Evolutionary conservation across 805 yeast species (phyloP).

Genomic region (Candida arabinofermentans): DNA sequence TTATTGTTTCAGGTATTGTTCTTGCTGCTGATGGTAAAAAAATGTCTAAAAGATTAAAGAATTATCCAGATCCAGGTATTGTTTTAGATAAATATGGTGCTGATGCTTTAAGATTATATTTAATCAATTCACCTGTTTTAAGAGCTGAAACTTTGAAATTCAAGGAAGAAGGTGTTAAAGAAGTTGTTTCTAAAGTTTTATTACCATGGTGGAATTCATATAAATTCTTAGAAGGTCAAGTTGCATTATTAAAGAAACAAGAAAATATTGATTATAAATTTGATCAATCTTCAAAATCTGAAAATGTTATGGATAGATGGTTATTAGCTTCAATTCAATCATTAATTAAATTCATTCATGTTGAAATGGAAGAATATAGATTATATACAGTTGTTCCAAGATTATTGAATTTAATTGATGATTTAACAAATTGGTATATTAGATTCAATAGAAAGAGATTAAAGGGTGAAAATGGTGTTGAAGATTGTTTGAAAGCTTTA

Average conservation of each 20-base stretch:
- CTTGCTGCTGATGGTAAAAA: conserved; percentile 98
- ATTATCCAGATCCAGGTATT: conserved; percentile 90
- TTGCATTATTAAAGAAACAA: conserved; percentile 76
- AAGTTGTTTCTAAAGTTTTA: conserved; percentile 91
- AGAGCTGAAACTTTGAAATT: conserved; percentile 95
- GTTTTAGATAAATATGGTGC: conserved; percentile 92
- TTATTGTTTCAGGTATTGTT: conserved; percentile 93
- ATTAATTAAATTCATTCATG: conserved; percentile 77
- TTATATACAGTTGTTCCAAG: conserved; percentile 95
- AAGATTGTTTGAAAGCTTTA: conserved; percentile 81
- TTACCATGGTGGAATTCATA: conserved; percentile 99
- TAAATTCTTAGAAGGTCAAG: conserved; percentile 94
- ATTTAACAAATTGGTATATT: conserved; percentile 97
- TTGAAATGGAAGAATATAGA: conserved; percentile 86
- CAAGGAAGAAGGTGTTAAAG: conserved; percentile 98
- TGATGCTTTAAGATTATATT: conserved; percentile 91
- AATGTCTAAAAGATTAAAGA: conserved; percentile 97
- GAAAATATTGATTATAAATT: conserved; percentile 67
- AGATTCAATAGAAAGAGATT: conserved; percentile 97
- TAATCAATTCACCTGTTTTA: conserved; percentile 95
- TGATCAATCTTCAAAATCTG: conserved; percentile 60
- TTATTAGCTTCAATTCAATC: conserved; percentile 94
- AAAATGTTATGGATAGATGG: conserved; percentile 97
- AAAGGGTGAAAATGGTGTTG: conserved; percentile 87
- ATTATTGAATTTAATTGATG: conserved; percentile 82